phyloP scores from a whole-genome alignment of 2,329 filamentous ascomycete species.

The Dothiorella sarmentorum region DNA sequence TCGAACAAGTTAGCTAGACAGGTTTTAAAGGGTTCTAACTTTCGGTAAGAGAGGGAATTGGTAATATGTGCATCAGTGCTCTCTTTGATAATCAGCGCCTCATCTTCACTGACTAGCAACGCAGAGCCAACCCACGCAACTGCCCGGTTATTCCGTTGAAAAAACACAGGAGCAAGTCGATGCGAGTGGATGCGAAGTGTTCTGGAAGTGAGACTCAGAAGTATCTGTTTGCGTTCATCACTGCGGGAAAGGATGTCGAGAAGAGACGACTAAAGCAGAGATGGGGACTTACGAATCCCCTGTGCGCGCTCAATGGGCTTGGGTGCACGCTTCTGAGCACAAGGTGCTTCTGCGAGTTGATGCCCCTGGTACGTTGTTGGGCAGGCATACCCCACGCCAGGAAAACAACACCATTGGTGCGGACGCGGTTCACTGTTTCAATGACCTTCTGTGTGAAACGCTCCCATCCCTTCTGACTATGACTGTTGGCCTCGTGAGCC shows the following conservation, averaged over 20 bases:
- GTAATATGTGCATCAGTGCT: constrained; percentile 6
- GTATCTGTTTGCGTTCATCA: constrained; percentile 17
- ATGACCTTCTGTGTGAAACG: constrained; percentile 87
- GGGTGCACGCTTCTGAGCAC: constrained; percentile 88
- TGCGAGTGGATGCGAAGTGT: not conserved
- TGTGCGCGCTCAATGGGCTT: constrained; percentile 80
- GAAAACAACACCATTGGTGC: constrained; percentile 83
- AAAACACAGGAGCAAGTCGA: not conserved
- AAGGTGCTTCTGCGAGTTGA: constrained; percentile 71
- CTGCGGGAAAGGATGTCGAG: not conserved
- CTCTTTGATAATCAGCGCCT: constrained; percentile 7
- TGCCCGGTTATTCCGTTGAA: not conserved
- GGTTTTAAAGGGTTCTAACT: constrained; percentile 33
- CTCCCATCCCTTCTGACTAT: constrained; percentile 88
- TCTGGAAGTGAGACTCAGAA: not conserved
- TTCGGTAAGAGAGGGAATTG: not conserved
- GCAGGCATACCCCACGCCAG: constrained; percentile 90
- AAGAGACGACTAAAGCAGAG: not conserved
- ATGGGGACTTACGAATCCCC: constrained; percentile 64
- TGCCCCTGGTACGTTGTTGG: constrained; percentile 69
- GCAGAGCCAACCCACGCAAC: constrained; percentile 21
- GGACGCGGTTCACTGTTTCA: constrained; percentile 74
- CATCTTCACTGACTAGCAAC: not conserved
- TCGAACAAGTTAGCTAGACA: not conserved
- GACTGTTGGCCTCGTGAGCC: constrained; percentile 81